Percentiles rank a stretch among this genome's conserved stretches.
Evolutionary conservation across 192 early-diverging fungal species (phyloP).

Genomic region (Phycomyces nitens): DNA sequence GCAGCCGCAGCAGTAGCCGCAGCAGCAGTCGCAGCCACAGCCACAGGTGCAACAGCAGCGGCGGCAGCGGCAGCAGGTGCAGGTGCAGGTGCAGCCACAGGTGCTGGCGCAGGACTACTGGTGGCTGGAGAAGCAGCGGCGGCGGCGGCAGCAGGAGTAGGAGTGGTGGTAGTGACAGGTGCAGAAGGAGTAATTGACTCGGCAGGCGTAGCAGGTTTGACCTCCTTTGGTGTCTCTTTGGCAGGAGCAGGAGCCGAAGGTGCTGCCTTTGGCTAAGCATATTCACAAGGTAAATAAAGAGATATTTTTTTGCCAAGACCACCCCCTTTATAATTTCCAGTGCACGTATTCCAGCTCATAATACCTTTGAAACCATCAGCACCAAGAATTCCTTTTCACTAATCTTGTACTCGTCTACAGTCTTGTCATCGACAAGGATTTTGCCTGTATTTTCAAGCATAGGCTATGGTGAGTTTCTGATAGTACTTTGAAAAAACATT

Average conservation of each 20-base stretch:
- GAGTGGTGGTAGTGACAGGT: conserved; percentile 35
- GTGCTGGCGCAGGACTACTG: conserved; percentile 36
- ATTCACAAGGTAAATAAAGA: no score
- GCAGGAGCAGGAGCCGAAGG: conserved; percentile 31
- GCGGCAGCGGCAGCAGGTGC: conserved; percentile 30
- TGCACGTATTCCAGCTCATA: no score
- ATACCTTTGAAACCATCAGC: conserved; percentile 92
- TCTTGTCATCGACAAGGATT: conserved; percentile 76
- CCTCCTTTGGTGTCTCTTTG: conserved; percentile 10
- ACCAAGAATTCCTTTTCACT: conserved; percentile 93
- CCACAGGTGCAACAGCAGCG: conserved; percentile 31
- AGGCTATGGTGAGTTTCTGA: no score
- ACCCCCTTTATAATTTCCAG: no score
- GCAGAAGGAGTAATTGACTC: conserved; percentile 40
- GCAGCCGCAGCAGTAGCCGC: conserved; percentile 34
- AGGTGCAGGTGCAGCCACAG: conserved; percentile 41
- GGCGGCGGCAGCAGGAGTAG: conserved; percentile 39
- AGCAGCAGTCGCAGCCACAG: conserved; percentile 23
- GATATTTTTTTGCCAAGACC: no score
- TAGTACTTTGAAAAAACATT: no score
- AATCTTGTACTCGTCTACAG: conserved; percentile 72
- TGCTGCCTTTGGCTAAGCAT: conserved; percentile 40
- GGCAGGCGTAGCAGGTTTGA: conserved; percentile 12
- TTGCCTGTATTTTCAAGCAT: conserved; percentile 58
- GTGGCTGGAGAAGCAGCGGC: conserved; percentile 29